These are phyloP conservation scores for Echium plantagineum DNA, from an alignment of 257 asterid species.

Conservation along the genomic window DNA sequence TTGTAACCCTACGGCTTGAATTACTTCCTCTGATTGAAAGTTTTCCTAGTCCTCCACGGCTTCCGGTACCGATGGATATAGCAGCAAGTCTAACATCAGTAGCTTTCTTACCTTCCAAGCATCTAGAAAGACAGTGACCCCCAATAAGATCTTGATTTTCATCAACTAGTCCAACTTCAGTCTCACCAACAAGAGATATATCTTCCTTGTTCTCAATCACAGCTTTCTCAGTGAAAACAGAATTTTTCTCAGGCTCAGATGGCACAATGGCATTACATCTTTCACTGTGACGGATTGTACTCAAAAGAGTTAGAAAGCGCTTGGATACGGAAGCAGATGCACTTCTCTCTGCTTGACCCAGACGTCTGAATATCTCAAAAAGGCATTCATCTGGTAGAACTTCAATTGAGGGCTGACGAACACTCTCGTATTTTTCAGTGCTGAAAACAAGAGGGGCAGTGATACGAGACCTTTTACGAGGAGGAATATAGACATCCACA, in stretches of 20 bases:
- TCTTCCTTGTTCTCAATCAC: no score
- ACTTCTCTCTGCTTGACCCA: conserved; percentile 65
- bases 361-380: conserved; percentile 78
- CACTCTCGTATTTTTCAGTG: conserved; percentile 16
- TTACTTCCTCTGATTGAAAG: conserved; percentile 69
- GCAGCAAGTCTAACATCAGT: conserved; percentile 85
- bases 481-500: conserved; percentile 57
- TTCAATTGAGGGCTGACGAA: conserved; percentile 51
- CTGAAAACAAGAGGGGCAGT: conserved; percentile 51
- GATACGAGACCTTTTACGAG: conserved; percentile 72
- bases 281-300: conserved; percentile 60
- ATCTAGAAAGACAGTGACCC: conserved; percentile 62
- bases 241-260: conserved; percentile 25
- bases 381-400: conserved; percentile 90
- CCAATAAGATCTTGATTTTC: conserved; percentile 18
- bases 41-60: conserved; percentile 85
- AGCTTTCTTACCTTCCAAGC: conserved; percentile 83
- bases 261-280: conserved; percentile 13
- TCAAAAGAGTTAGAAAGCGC: conserved; percentile 80
- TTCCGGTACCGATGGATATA: conserved; percentile 62
- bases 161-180: conserved; percentile 16
- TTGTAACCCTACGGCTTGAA: conserved; percentile 44
- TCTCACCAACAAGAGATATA: conserved; percentile 15
- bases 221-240: conserved; percentile 16
- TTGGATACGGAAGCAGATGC: conserved; percentile 76